Evolutionary conservation across 129 eudicot species (phyloP).

Genomic region (Flaveria trinervia): DNA sequence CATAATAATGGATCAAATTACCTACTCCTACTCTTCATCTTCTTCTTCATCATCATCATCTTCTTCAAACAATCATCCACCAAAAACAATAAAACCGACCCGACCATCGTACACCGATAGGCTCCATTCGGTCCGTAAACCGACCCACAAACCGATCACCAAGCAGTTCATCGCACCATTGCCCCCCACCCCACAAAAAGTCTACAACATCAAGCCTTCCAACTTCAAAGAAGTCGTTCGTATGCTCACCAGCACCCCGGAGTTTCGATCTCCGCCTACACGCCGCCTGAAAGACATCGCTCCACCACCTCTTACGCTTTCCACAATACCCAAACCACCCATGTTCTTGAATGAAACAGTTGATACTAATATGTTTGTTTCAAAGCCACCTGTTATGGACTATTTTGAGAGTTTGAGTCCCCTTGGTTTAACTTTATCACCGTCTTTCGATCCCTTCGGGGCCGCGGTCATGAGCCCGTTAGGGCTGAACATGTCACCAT

Average conservation of each 20-base stretch:
- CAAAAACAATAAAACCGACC: slow-evolving; percentile 22
- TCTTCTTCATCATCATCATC: slow-evolving; percentile 35
- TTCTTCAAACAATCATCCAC: slow-evolving; percentile 9
- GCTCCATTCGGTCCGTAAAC: slow-evolving; percentile 50
- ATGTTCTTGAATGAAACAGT: slow-evolving; percentile 37
- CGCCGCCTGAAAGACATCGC: slow-evolving; percentile 47
- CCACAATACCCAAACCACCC: slow-evolving; percentile 29
- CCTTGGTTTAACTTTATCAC: slow-evolving; percentile 33
- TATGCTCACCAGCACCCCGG: slow-evolving; percentile 54
- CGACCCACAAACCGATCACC: slow-evolving; percentile 33
- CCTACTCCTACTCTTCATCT: slow-evolving; percentile 30
- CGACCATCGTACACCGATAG: slow-evolving; percentile 31
- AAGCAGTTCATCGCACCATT: slow-evolving; percentile 70
- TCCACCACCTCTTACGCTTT: slow-evolving; percentile 55
- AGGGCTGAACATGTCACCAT: slow-evolving; percentile 58
- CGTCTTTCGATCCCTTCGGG: slow-evolving; percentile 17
- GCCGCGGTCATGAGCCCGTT: slow-evolving; percentile 39
- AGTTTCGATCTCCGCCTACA: slow-evolving; percentile 38
- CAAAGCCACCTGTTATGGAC: slow-evolving; percentile 26
- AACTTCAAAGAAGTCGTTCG: slow-evolving; percentile 69
- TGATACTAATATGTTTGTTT: slow-evolving; percentile 28
- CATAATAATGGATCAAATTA: slow-evolving; percentile 27
- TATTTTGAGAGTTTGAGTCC: slow-evolving; percentile 39
- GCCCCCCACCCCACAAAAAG: slow-evolving; percentile 56
- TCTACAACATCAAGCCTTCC: slow-evolving; percentile 57